Evolutionary conservation across 345 rosid genomes (phyloP), one percentile per base, ranked within the genome.

Genomic region (Excoecaria cochinchinensis): DNA sequence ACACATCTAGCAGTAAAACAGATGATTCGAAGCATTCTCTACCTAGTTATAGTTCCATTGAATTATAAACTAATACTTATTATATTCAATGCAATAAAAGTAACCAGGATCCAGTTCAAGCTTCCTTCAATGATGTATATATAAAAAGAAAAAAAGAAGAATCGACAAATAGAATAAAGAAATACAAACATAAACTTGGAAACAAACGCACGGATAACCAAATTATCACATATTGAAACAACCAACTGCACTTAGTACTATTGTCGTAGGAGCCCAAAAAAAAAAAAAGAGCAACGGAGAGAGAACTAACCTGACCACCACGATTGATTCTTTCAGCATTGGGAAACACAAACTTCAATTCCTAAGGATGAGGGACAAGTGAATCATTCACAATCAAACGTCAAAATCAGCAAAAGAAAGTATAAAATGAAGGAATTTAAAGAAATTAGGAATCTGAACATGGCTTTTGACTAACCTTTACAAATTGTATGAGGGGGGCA

Each of bases 311-410:
- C 93, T 93, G 97, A 79, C 87, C 77, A 85, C 96, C 98, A 76
- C 99, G 91, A 74, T 95, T 93, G 72, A 93, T 88, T 52, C 90
- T 84, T 74, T 81, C 85, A 1, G 98, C 89, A 77, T 93, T 93
- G 8, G 97, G 99, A 75, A 95, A 89, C 5, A 90, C 93, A 82
- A 84, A 74, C 75, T 88, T 95, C 89, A 95, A 81, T 79, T 93
- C 99, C 98, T 95, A 81, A 7, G 14, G 68, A n/a, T 14, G 66
- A 31, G 31, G 31, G 31, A 31, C 75, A 85, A 53, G 38, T 3
- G 16, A 75, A 36, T 47, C 70, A 48, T 25, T 47, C 70, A 48
- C n/a, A 56, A 36, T 10, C 31, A 48, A n/a, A 6, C 22, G 4
- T 2, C 6, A 47, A 60, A 7, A 13, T 31, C 8, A 66, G 19